Evolutionary conservation across 495 filamentous ascomycete species (phyloP).

Genomic region (Neurospora terricola): DNA sequence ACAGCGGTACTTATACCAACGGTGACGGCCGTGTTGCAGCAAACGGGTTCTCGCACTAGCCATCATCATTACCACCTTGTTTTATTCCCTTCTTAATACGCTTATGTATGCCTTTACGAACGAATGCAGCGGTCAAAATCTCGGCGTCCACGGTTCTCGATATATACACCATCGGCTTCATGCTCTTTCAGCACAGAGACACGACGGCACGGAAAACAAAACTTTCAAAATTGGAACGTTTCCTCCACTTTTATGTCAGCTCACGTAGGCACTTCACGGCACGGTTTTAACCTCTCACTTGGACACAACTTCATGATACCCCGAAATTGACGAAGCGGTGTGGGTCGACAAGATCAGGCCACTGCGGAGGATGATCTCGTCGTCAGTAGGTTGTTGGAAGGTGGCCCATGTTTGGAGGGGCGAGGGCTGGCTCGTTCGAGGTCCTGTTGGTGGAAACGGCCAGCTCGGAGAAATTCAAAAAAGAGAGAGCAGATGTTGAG

Average conservation of each 20-base stretch:
- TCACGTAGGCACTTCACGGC: background rate
- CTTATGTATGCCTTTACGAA: conserved; percentile 1
- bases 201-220: background rate
- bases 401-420: background rate
- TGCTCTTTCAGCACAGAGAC: background rate
- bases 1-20: background rate
- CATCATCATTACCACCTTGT: background rate
- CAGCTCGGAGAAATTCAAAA: background rate
- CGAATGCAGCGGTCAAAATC: background rate
- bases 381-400: background rate
- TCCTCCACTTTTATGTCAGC: background rate
- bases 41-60: background rate
- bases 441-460: background rate
- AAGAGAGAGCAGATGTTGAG: background rate
- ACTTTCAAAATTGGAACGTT: background rate
- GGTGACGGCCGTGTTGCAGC: background rate
- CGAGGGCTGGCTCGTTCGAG: background rate
- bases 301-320: background rate
- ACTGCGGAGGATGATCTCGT: background rate
- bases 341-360: background rate
- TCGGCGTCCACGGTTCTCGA: background rate
- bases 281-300: background rate
- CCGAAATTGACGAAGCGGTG: background rate
- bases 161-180: background rate
- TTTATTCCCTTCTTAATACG: background rate